These are phyloP conservation scores for Lizanozyma gosingica DNA, from an alignment of 1,139 yeast species.

Conservation along the genomic window DNA sequence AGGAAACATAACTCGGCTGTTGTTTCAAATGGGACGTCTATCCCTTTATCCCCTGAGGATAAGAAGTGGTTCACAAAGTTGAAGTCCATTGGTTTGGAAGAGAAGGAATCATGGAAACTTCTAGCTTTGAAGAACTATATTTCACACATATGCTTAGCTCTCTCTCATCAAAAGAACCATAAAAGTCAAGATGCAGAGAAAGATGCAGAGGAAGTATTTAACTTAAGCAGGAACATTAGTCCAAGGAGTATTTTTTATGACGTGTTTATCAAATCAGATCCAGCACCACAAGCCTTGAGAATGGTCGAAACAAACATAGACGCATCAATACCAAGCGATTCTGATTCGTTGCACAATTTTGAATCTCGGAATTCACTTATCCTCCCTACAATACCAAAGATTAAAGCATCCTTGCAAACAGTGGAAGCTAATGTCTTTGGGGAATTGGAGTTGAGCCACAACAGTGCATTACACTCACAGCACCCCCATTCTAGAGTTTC, in stretches of 20 bases:
- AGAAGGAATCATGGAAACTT: slow-evolving; percentile 77
- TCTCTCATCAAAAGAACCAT: background rate
- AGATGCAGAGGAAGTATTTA: slow-evolving; percentile 1
- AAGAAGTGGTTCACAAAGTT: slow-evolving; percentile 65
- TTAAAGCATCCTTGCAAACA: slow-evolving; percentile 45
- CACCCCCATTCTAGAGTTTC: background rate
- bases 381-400: slow-evolving; percentile 25
- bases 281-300: slow-evolving; percentile 1
- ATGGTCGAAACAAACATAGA: slow-evolving; percentile 16
- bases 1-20: background rate
- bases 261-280: slow-evolving; percentile 39
- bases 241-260: slow-evolving; percentile 70
- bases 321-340: slow-evolving; percentile 9
- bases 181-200: slow-evolving; percentile 4
- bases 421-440: slow-evolving; percentile 57
- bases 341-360: slow-evolving; percentile 11
- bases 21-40: slow-evolving; percentile 10
- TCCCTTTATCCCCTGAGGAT: slow-evolving; percentile 53
- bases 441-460: slow-evolving; percentile 33
- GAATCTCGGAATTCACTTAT: slow-evolving; percentile 17
- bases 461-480: background rate
- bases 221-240: slow-evolving; percentile 9
- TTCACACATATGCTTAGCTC: slow-evolving; percentile 23
- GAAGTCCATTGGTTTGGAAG: slow-evolving; percentile 60
- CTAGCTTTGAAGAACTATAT: slow-evolving; percentile 62